Percentiles rank a stretch among this genome's conserved stretches.
Conservation (phyloP, 1,139 yeast genomes). For the Saccharomycopsis crataegensis region DNA sequence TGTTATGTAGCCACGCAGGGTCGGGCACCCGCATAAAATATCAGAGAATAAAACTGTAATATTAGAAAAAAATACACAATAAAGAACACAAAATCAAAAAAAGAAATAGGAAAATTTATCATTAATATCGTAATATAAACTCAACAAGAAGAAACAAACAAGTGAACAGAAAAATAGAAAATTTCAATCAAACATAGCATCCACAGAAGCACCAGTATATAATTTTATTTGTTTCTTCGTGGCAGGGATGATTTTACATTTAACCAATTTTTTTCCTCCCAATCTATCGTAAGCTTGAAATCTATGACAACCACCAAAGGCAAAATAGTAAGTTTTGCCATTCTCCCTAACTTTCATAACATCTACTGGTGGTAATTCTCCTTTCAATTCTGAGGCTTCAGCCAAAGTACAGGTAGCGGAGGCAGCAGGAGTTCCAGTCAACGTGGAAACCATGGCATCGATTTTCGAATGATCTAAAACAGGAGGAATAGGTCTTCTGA, state of each 20-base stretch:
- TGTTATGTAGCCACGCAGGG: too few relatives aligned
- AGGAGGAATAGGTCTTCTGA: slow-evolving; percentile 77
- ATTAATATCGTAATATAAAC: background rate
- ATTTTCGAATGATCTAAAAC: slow-evolving; percentile 67
- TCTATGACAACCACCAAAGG: slow-evolving; percentile 82
- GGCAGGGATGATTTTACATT: slow-evolving; percentile 60
- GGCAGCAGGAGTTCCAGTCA: slow-evolving; percentile 55
- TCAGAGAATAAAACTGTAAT: too few relatives aligned
- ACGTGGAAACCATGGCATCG: slow-evolving; percentile 70
- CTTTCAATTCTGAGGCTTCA: slow-evolving; percentile 37
- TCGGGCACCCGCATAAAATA: too few relatives aligned
- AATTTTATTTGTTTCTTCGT: slow-evolving; percentile 53
- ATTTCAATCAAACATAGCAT: slow-evolving; percentile 35
- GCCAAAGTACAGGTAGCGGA: slow-evolving; percentile 52
- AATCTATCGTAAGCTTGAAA: slow-evolving; percentile 66
- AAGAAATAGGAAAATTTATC: background rate
- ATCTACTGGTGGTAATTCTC: slow-evolving; percentile 72
- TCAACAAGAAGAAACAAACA: background rate
- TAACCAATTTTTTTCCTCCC: slow-evolving; percentile 41
- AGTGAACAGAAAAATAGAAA: background rate
- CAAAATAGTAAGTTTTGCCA: slow-evolving; percentile 61
- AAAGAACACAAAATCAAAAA: too few relatives aligned
- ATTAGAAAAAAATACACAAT: too few relatives aligned
- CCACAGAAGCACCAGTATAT: slow-evolving; percentile 62
- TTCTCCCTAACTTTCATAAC: slow-evolving; percentile 58